Percentiles rank a stretch among this genome's conserved stretches.
phyloP scores from a whole-genome alignment of 805 yeast genomes.

The Wickerhamiella azyma region DNA sequence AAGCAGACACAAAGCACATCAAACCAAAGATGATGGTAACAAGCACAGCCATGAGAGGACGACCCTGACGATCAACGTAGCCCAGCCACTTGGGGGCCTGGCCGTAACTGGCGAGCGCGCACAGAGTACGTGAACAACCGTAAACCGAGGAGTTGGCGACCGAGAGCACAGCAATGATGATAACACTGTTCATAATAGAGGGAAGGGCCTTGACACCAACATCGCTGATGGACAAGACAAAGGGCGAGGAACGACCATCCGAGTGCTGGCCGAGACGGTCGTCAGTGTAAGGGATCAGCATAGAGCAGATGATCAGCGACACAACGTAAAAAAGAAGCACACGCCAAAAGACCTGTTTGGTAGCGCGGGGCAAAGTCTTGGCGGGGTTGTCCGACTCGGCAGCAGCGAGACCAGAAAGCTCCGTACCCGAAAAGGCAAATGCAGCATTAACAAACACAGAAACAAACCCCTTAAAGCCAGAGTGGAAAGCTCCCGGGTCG shows the following conservation, averaged over 20 bases:
- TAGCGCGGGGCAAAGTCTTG: constrained; percentile 51
- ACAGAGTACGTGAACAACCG: constrained; percentile 54
- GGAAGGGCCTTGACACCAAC: constrained; percentile 56
- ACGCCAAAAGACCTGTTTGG: constrained; percentile 73
- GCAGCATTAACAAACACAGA: constrained; percentile 59
- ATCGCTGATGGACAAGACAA: constrained; percentile 50
- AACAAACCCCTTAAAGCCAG: constrained; percentile 53
- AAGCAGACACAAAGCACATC: constrained; percentile 44
- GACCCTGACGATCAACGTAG: constrained; percentile 54
- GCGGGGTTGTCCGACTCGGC: constrained; percentile 63
- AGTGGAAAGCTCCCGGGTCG: constrained; percentile 38
- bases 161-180: constrained; percentile 51
- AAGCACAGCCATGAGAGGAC: constrained; percentile 51
- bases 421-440: constrained; percentile 65
- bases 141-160: constrained; percentile 59
- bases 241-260: constrained; percentile 54
- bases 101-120: constrained; percentile 50
- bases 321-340: constrained; percentile 53
- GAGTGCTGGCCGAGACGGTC: constrained; percentile 32
- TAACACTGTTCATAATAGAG: constrained; percentile 56
- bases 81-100: constrained; percentile 46
- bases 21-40: constrained; percentile 33
- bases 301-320: constrained; percentile 41
- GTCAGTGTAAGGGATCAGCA: constrained; percentile 48
- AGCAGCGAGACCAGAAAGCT: constrained; percentile 56